Conservation (phyloP, 2,329 filamentous ascomycete genomes). For the Ophiocordyceps australis region DNA sequence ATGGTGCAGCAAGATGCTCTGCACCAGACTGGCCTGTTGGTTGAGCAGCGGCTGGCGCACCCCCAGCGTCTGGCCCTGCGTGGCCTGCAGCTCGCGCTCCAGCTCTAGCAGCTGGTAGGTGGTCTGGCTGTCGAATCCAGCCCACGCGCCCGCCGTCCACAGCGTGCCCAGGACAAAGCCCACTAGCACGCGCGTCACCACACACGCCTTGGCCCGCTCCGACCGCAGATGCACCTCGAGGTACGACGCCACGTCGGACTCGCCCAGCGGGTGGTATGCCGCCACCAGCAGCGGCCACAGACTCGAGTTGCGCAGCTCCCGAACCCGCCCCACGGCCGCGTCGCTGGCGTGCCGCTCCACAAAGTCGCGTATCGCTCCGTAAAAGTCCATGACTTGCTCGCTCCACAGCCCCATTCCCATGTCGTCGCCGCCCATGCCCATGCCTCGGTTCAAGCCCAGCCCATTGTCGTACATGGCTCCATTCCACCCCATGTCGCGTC, state of each 20-base stretch:
- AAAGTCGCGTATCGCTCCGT: slow-evolving; percentile 15
- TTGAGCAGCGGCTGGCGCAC: slow-evolving; percentile 20
- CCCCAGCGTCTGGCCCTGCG: slow-evolving; percentile 14
- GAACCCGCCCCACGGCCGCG: slow-evolving; percentile 10
- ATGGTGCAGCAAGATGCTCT: slow-evolving; percentile 16
- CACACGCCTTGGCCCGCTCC: slow-evolving; percentile 19
- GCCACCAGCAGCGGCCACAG: slow-evolving; percentile 18
- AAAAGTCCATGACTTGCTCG: slow-evolving; percentile 17
- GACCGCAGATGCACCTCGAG: slow-evolving; percentile 20
- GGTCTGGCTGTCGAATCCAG: slow-evolving; percentile 15
- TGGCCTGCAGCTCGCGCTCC: slow-evolving; percentile 15
- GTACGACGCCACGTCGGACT: slow-evolving; percentile 19
- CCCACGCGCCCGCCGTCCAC: slow-evolving; percentile 20
- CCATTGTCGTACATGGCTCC: no score
- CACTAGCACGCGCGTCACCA: slow-evolving; percentile 22
- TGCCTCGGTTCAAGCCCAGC: no score
- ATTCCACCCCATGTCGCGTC: no score
- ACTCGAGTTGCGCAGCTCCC: slow-evolving; percentile 10
- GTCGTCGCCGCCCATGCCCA: no score
- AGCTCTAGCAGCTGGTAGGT: slow-evolving; percentile 15
- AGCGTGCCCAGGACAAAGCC: slow-evolving; percentile 23
- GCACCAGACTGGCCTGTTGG: slow-evolving; percentile 16
- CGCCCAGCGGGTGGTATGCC: slow-evolving; percentile 17
- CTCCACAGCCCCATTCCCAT: slow-evolving; percentile 15
- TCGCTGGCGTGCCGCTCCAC: slow-evolving; percentile 15